A percentile compares a stretch with the other conserved stretches of the same genome.
These are phyloP conservation scores for Aspergillus phoenicis DNA, from an alignment of 2,329 filamentous ascomycete species.

Conservation along the genomic window DNA sequence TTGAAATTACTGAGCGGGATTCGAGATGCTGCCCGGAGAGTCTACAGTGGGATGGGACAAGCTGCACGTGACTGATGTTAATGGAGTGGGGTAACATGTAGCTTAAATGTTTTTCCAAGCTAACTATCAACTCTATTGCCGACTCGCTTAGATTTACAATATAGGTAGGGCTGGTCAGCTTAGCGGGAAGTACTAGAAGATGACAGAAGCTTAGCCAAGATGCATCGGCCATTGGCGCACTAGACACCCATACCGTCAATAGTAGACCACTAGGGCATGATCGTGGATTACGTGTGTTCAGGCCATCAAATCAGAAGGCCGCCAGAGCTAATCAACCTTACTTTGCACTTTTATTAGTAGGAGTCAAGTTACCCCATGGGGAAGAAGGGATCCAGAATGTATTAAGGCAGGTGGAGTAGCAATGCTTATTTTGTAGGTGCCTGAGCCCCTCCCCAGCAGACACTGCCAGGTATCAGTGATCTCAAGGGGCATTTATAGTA, in stretches of 20 bases:
- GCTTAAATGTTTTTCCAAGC: not conserved
- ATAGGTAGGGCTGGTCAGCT: not conserved
- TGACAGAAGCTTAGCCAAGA: not conserved
- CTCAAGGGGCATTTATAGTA: too few relatives aligned
- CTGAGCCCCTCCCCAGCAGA: not conserved
- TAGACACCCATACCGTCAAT: not conserved
- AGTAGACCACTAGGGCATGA: constrained; percentile 1
- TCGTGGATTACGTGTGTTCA: not conserved
- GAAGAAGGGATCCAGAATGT: constrained; percentile 1
- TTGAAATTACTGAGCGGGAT: too few relatives aligned
- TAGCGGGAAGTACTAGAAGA: not conserved
- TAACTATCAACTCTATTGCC: not conserved
- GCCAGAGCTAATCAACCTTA: not conserved
- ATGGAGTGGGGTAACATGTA: not conserved
- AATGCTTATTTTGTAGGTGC: not conserved
- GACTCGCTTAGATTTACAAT: not conserved
- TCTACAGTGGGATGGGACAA: too few relatives aligned
- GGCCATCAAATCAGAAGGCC: not conserved
- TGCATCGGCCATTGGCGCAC: not conserved
- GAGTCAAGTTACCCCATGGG: constrained; percentile 6
- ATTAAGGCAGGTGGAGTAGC: constrained; percentile 3
- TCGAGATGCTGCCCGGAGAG: too few relatives aligned
- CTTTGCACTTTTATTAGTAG: too few relatives aligned
- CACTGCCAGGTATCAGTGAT: too few relatives aligned
- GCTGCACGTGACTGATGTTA: not conserved